Evolutionary conservation across 345 rosid genomes (phyloP), one percentile per base, ranked within the genome.

Genomic region (Gossypium herbaceum): DNA sequence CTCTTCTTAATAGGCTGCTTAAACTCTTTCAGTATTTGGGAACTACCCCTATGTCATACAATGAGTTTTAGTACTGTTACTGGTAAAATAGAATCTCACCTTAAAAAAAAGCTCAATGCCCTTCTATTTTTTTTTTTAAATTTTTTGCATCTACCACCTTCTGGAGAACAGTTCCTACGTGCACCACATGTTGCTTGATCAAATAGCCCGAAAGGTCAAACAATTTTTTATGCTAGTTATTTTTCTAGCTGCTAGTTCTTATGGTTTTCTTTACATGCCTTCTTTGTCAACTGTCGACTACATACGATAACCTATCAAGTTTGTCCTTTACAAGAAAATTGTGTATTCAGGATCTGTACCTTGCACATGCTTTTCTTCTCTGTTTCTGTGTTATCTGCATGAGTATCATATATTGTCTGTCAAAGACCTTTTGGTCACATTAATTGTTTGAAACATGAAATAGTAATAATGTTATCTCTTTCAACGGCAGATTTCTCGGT

Each of bases 401-500:
- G 47, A 39, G 17, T 56, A n/a, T 34, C 9, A 12, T 12, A 7
- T 2, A 20, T 71, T 39, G 50, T 12, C 34, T 0, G 2, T 39
- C 25, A 55, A 52, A 11, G 9, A 51, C 22, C 50, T 41, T 41
- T 43, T 41, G 19, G 7, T 65, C 25, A 51, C 45, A 41, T 41
- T 17, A 57, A 72, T 56, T 73, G 1, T 8, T 44, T 59, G 39
- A 45, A 58, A 24, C 16, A 24, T 17, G 48, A n/a, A 74, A 56
- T 2, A 4, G 48, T 9, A 55, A 59, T 13, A 19, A 34, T 29
- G 12, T 29, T 39, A 66, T 73, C 22, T 12, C 61, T 63, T 51
- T 71, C 45, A 60, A 64, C 22, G 78, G 19, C 61, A 94, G 98
- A 45, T 86, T 72, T 76, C 88, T 82, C 86, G 83, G 51, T 80